Evolutionary conservation across 176 grass and related monocot species (phyloP), one percentile per base, ranked within the genome.

Genomic region (Carex kokanica): DNA sequence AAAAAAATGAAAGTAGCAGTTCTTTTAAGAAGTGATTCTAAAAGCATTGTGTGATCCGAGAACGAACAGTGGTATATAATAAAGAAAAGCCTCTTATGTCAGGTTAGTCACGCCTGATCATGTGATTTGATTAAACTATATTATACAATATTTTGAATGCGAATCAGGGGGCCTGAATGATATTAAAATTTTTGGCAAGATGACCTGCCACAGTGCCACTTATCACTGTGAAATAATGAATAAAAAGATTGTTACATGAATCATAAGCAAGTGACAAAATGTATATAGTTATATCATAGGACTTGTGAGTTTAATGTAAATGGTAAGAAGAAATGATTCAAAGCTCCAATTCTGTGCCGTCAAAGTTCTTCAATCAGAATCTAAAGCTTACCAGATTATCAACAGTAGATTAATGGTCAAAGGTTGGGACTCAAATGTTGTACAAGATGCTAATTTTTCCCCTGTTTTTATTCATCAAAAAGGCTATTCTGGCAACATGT

Each of bases 121-220:
- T 63, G 52, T 81, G 78, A 43, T 63, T 41, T 81, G 32, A 81
- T 81, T 81, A 63, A 81, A 61, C 58, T 23, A 81, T 81, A 43
- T 24, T 81, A 81, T 70, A 84, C 16, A 14, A 21, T 27, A 29
- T 49, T 55, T 47, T 63, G 53, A 80, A 49, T 71, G 53, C 83
- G 17, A 51, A 85, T 63, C 55, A 81, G 11, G 60, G 34, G 60
- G 34, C 23, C 65, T 78, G 24, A 82, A 78, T 38, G 36, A 38
- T 78, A 52, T 59, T 87, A 57, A 78, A 83, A 65, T 7, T 78
- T 53, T 45, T 31, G 69, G 73, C 74, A 65, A 83, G 66, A 56
- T 83, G 86, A 78, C 3, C 15, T 82, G 12, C 86, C 36, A 83
- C 67, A 1, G 8, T 82, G 12, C 86, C 36, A 83, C 68, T 52